These are phyloP conservation scores for Diaporthe citrichinensis DNA, from an alignment of 2,329 filamentous ascomycete genomes.

Conservation along the genomic window DNA sequence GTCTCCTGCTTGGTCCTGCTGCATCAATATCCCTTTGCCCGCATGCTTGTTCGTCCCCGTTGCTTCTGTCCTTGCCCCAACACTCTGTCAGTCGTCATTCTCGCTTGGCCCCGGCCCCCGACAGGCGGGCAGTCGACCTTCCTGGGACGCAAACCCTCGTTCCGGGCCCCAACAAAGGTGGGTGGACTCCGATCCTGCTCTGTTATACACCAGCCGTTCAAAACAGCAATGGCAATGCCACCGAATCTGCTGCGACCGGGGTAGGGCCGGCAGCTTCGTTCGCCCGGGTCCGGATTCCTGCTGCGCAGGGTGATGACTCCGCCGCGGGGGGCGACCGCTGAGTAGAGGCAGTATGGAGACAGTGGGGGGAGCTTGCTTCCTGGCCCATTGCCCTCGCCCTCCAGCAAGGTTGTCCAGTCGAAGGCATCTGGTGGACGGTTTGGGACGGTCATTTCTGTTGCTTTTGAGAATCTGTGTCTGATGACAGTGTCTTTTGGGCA, in stretches of 20 bases:
- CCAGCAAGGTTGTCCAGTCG: slow-evolving; percentile 11
- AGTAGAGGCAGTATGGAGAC: slow-evolving; percentile 30
- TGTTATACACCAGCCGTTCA: neutral
- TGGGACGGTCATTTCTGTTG: neutral
- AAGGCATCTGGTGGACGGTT: neutral
- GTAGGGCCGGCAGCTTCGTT: neutral
- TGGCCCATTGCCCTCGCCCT: neutral
- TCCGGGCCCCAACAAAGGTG: slow-evolving; percentile 28
- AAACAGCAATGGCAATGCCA: neutral
- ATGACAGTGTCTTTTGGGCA: slow-evolving; percentile 26
- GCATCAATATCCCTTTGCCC: slow-evolving; percentile 18
- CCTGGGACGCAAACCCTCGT: slow-evolving; percentile 11
- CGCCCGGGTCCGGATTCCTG: neutral
- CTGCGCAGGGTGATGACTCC: slow-evolving; percentile 31
- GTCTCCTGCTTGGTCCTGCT: slow-evolving; percentile 15
- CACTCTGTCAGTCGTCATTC: slow-evolving; percentile 29
- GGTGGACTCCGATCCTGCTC: slow-evolving; percentile 25
- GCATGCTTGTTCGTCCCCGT: slow-evolving; percentile 15
- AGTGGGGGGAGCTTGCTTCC: slow-evolving; percentile 32
- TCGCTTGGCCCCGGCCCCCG: slow-evolving; percentile 30
- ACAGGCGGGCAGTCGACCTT: slow-evolving; percentile 28
- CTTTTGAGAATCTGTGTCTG: slow-evolving; percentile 30
- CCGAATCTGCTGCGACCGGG: neutral
- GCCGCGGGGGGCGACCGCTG: slow-evolving; percentile 32
- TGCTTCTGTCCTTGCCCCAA: slow-evolving; percentile 25